Base-by-base conservation (phyloP, 495 filamentous ascomycete species). In the Xylaria acuta region DNA sequence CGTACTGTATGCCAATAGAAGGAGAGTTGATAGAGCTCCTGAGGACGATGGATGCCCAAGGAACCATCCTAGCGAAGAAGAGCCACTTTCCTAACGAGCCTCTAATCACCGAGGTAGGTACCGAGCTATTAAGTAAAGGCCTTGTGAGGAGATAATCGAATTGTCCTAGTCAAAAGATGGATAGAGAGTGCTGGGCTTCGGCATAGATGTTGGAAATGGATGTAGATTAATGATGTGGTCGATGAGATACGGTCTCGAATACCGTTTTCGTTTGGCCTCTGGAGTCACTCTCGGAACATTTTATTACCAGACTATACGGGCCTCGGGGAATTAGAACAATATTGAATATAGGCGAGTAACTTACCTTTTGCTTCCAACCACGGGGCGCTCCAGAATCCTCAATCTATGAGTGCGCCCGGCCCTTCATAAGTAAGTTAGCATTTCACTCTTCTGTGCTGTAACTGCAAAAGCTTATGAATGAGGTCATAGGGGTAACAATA, bases 21-120 rank as follows among this genome's bases (percentile, higher is more conserved):
- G 92, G 93, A 11, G 89, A 93, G 74, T 75, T 97, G n/a, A 74
- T 88, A 40, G 93, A 95, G 78, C 81, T 95, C n/a, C 86, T 93
- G 78, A 85, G 87, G 70, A 88, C 86, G 38, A 88, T 96, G 87
- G 91, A 92, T 74, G 92, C 92, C 0, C 79, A 81, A 40, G 88
- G 86, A 22, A 88, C 85, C 8, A 82, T 95, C 16, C 60, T 82
- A 36, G 84, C 71, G 11, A 91, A 93, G 81, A 81, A 78, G 72
- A 81, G 84, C 71, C 76, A 80, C 6, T 85, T 92, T 51, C 78
- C 82, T 12, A 80, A 86, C 40, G 86, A 93, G 78, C 74, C 82
- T 27, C 76, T 94, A 64, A 73, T 93, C 2, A 82, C 81, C 49
- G 91, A 93, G 78, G 82, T 94, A 56, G 88, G 81, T 9, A 43